Evolutionary conservation across 352 stramenopile genomes (phyloP).

Genomic region (Halophytophthora polymorphica): DNA sequence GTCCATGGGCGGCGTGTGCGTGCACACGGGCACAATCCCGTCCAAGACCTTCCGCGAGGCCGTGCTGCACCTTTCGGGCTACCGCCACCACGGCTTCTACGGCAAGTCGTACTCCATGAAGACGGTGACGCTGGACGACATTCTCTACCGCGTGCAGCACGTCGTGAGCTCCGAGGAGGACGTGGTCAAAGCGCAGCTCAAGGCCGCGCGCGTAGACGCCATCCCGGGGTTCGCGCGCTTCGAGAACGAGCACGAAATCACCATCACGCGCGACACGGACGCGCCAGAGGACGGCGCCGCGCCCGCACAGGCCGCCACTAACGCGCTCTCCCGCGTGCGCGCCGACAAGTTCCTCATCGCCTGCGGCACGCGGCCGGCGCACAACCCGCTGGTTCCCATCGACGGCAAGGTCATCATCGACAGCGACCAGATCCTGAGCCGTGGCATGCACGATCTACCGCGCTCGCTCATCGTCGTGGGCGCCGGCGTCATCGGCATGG

Average conservation of each 20-base stretch:
- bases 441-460: conserved; percentile 61
- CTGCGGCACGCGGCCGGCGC: conserved; percentile 80
- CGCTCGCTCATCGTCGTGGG: conserved; percentile 81
- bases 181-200: conserved; percentile 81
- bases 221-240: conserved; percentile 82
- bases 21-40: conserved; percentile 88
- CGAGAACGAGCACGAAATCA: conserved; percentile 70
- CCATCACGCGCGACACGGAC: conserved; percentile 43
- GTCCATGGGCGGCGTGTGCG: conserved; percentile 88
- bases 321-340: conserved; percentile 55
- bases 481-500: conserved; percentile 89
- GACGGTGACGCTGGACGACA: conserved; percentile 82
- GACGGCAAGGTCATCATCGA: conserved; percentile 86
- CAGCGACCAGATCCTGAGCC: conserved; percentile 82
- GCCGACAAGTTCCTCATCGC: conserved; percentile 85
- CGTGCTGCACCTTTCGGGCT: conserved; percentile 84
- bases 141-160: conserved; percentile 82
- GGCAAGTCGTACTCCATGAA: conserved; percentile 55
- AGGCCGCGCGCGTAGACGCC: conserved; percentile 69
- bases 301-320: conserved; percentile 14
- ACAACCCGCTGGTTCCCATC: conserved; percentile 77
- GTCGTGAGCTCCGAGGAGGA: conserved; percentile 81
- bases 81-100: conserved; percentile 89
- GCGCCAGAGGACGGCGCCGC: conserved; percentile 8
- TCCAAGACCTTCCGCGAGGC: conserved; percentile 91